A percentile compares a stretch with the other conserved stretches of the same genome.
Evolutionary conservation across 306 rosid species (phyloP).

Genomic region (Dryas drummondii): DNA sequence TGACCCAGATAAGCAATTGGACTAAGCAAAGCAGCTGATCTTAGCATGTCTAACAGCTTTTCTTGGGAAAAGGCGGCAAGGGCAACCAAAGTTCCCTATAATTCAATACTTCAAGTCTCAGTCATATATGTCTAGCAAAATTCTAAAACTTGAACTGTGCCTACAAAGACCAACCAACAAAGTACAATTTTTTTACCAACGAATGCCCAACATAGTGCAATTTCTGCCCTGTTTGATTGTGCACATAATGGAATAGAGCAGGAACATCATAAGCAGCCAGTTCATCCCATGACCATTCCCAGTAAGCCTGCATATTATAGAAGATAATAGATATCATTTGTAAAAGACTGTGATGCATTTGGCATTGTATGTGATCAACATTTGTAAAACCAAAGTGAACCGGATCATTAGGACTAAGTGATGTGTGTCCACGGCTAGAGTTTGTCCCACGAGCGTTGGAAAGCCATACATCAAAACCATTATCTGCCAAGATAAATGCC

Average conservation of each 20-base stretch:
- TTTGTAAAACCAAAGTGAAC: slow-evolving; percentile 21
- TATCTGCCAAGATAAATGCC: slow-evolving; percentile 59
- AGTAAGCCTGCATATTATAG: slow-evolving; percentile 43
- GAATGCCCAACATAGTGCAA: slow-evolving; percentile 74
- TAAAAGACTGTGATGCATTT: neutral
- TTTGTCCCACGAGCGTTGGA: slow-evolving; percentile 56
- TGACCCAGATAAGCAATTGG: slow-evolving; percentile 59
- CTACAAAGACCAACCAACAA: neutral
- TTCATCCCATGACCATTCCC: slow-evolving; percentile 92
- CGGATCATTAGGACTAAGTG: slow-evolving; percentile 33
- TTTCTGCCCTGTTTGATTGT: slow-evolving; percentile 55
- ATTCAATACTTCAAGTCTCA: neutral
- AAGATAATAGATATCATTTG: neutral
- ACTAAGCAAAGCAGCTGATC: slow-evolving; percentile 64
- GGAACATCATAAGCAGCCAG: slow-evolving; percentile 75
- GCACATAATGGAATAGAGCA: slow-evolving; percentile 50
- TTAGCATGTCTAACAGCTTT: slow-evolving; percentile 37
- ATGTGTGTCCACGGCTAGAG: slow-evolving; percentile 44
- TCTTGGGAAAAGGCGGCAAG: slow-evolving; percentile 55
- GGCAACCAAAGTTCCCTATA: slow-evolving; percentile 62
- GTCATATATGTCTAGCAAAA: neutral
- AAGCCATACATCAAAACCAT: slow-evolving; percentile 72
- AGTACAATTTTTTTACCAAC: slow-evolving; percentile 34
- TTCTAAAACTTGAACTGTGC: neutral
- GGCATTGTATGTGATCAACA: neutral